phyloP scores from a whole-genome alignment of 2,329 filamentous ascomycete species.

The Fusarium nisikadoi region DNA sequence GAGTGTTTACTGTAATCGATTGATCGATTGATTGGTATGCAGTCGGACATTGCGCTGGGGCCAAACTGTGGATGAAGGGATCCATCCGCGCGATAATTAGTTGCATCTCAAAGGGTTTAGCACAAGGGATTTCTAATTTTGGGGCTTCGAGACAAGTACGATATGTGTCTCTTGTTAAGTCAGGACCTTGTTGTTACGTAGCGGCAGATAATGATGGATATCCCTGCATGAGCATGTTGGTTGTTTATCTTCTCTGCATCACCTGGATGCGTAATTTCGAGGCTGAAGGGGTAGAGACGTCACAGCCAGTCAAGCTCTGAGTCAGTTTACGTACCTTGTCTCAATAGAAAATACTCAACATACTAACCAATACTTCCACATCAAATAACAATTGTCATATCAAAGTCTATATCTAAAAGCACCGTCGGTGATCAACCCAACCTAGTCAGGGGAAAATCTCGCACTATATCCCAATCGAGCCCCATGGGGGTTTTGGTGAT shows the following conservation, averaged over 20 bases:
- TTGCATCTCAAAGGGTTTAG: slow-evolving; percentile 23
- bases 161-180: slow-evolving; percentile 7
- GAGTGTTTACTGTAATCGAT: slow-evolving; percentile 14
- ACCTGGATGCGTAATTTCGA: slow-evolving; percentile 12
- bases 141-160: slow-evolving; percentile 6
- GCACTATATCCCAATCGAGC: slow-evolving; percentile 25
- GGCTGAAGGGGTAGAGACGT: not conserved
- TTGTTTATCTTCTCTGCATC: slow-evolving; percentile 5
- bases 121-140: slow-evolving; percentile 18
- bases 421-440: slow-evolving; percentile 4
- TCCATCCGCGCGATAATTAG: slow-evolving; percentile 29
- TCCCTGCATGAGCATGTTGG: not conserved
- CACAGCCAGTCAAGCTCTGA: slow-evolving; percentile 6
- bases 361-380: not conserved
- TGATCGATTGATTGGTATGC: slow-evolving; percentile 29
- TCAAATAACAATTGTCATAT: slow-evolving; percentile 1
- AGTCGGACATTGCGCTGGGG: slow-evolving; percentile 35
- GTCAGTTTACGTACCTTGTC: slow-evolving; percentile 20
- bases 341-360: slow-evolving; percentile 1
- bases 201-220: slow-evolving; percentile 4
- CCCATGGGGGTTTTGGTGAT: slow-evolving; percentile 20
- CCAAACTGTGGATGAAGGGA: slow-evolving; percentile 27
- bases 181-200: not conserved
- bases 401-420: not conserved
- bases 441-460: slow-evolving; percentile 24